Conservation (phyloP, 1,284 basidiomycete genomes). For the Marasmius tenuissimus region DNA sequence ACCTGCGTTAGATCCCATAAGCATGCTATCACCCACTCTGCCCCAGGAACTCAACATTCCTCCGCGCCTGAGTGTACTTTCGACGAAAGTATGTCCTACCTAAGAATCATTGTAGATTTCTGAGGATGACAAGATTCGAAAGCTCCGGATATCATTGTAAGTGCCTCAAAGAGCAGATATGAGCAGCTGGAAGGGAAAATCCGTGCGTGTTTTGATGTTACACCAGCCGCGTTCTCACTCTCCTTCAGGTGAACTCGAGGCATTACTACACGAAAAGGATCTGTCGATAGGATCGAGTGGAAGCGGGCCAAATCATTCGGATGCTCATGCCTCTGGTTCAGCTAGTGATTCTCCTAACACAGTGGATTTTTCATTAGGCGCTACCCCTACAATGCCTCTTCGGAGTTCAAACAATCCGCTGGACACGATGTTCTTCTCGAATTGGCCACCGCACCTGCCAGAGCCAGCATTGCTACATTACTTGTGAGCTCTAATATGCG, state of each 20-base stretch:
- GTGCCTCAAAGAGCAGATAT: slow-evolving; percentile 56
- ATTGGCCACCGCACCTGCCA: slow-evolving; percentile 67
- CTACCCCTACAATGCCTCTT: not conserved
- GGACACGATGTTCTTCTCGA: slow-evolving; percentile 49
- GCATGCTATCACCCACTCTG: slow-evolving; percentile 57
- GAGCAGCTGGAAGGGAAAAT: slow-evolving; percentile 67
- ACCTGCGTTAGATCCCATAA: slow-evolving; percentile 68
- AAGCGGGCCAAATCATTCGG: not conserved
- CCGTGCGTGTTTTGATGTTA: slow-evolving; percentile 39
- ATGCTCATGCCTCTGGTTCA: not conserved
- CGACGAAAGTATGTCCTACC: slow-evolving; percentile 50
- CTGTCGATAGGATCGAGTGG: not conserved
- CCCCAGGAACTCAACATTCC: slow-evolving; percentile 50
- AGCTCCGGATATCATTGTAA: slow-evolving; percentile 41
- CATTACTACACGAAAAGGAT: slow-evolving; percentile 39
- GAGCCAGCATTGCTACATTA: slow-evolving; percentile 58
- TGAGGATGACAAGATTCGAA: not conserved
- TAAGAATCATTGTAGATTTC: not conserved
- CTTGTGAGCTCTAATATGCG: slow-evolving; percentile 43
- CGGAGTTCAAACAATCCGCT: slow-evolving; percentile 17
- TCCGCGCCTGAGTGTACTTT: slow-evolving; percentile 65
- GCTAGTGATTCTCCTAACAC: not conserved
- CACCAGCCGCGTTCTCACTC: not conserved
- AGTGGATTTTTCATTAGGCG: not conserved
- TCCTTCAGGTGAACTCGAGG: slow-evolving; percentile 61